These are phyloP conservation scores for Penicillium janthinellum DNA, from an alignment of 2,329 filamentous ascomycete species.

Conservation along the genomic window DNA sequence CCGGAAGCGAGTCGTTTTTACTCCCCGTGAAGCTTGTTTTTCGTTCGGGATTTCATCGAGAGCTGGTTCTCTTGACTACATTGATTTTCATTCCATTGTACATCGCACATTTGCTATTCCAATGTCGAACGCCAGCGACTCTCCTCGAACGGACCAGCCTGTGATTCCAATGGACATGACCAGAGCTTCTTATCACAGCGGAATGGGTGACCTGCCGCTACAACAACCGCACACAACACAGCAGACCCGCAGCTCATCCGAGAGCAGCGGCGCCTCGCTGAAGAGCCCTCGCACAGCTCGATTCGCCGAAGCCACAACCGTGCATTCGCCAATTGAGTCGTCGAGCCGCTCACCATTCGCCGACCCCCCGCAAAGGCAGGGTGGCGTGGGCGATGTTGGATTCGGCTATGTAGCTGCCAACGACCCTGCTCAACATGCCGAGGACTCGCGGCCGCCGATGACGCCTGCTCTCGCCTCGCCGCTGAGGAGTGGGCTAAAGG, in stretches of 20 bases:
- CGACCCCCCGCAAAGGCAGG: slow-evolving; percentile 54
- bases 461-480: slow-evolving; percentile 58
- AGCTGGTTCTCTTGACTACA: slow-evolving; percentile 40
- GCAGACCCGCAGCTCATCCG: slow-evolving; percentile 33
- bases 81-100: slow-evolving; percentile 11
- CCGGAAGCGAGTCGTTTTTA: slow-evolving; percentile 5
- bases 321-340: slow-evolving; percentile 62
- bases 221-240: slow-evolving; percentile 32
- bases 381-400: slow-evolving; percentile 74
- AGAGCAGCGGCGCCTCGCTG: slow-evolving; percentile 38
- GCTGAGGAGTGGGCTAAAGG: slow-evolving; percentile 86
- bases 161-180: slow-evolving; percentile 45
- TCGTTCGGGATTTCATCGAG: slow-evolving; percentile 22
- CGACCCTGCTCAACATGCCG: slow-evolving; percentile 51
- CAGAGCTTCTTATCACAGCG: slow-evolving; percentile 33
- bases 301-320: slow-evolving; percentile 66
- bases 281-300: slow-evolving; percentile 61
- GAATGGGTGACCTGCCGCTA: slow-evolving; percentile 30
- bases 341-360: slow-evolving; percentile 52
- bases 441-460: slow-evolving; percentile 61
- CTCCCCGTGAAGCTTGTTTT: slow-evolving; percentile 1
- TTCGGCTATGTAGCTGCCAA: slow-evolving; percentile 82
- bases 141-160: slow-evolving; percentile 37
- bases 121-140: slow-evolving; percentile 33
- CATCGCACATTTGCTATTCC: slow-evolving; percentile 3